Conservation (phyloP, 768 basidiomycete species). For the Boletus rufocinnamomeus region DNA sequence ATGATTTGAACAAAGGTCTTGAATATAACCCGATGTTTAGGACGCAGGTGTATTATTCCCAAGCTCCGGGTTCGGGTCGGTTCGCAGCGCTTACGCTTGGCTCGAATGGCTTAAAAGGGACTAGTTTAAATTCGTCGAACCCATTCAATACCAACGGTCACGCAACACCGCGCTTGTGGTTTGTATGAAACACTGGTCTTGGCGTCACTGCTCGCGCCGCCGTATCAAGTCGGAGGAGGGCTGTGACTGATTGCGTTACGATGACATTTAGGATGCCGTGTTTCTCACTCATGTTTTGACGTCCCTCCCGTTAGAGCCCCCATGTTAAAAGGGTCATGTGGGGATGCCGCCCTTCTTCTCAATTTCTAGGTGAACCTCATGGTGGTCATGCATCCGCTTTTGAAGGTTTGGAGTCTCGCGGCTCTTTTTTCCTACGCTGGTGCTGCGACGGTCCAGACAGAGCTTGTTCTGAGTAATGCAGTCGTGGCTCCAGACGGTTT, state of each 20-base stretch:
- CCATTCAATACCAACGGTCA: background rate
- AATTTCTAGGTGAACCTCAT: background rate
- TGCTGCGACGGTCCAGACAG: conserved; percentile 18
- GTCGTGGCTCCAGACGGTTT: conserved; percentile 47
- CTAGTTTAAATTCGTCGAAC: background rate
- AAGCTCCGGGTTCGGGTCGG: background rate
- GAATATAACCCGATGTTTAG: background rate
- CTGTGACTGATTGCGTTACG: background rate
- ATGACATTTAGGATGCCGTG: background rate
- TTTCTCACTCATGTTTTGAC: background rate
- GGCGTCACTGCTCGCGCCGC: background rate
- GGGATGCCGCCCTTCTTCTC: background rate
- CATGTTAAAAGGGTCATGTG: background rate
- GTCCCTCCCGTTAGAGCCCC: background rate
- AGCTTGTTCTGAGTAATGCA: conserved; percentile 42
- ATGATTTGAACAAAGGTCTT: background rate
- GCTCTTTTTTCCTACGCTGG: conserved; percentile 8
- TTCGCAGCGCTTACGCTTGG: background rate
- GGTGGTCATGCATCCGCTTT: conserved; percentile 16
- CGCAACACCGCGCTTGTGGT: background rate
- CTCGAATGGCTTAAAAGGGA: too few relatives aligned
- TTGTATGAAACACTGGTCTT: background rate
- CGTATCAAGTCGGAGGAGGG: background rate
- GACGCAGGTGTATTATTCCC: too few relatives aligned
- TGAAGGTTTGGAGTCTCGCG: conserved; percentile 9